Evolutionary conservation across 768 basidiomycete species (phyloP).

Genomic region (Xerocomellus amylosporus): DNA sequence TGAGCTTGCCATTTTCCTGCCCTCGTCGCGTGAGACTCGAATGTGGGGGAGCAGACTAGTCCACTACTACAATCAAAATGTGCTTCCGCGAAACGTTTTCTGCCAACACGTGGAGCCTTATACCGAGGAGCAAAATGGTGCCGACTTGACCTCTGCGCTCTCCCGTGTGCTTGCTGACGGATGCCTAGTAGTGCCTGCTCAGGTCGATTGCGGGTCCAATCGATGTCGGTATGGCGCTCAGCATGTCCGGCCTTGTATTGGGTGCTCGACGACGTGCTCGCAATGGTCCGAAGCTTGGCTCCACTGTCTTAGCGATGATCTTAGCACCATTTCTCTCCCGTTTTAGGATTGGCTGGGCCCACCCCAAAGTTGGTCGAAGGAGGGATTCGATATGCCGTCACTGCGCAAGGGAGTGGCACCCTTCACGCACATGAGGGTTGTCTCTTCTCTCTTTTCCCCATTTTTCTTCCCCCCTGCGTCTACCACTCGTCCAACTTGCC

Average conservation of each 20-base stretch:
- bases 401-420: constrained; percentile 17
- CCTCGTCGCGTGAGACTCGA: constrained; percentile 5
- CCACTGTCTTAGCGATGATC: not conserved
- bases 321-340: not conserved
- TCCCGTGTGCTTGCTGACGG: not conserved
- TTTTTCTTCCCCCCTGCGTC: no score
- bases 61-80: constrained; percentile 29
- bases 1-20: constrained; percentile 5
- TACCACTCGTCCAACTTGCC: no score
- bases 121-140: constrained; percentile 30
- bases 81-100: constrained; percentile 40
- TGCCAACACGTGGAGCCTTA: constrained; percentile 39
- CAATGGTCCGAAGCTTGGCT: constrained; percentile 33
- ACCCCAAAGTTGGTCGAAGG: constrained; percentile 16
- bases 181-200: not conserved
- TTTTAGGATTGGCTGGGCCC: constrained; percentile 24
- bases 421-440: constrained; percentile 1
- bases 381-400: constrained; percentile 20
- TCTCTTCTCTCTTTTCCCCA: no score
- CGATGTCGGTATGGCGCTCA: constrained; percentile 43
- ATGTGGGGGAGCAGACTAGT: constrained; percentile 4
- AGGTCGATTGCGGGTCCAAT: constrained; percentile 44
- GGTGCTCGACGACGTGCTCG: constrained; percentile 38
- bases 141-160: not conserved
- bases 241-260: constrained; percentile 35